Evolutionary conservation across 169 alveolate genomes (phyloP), one percentile per base, ranked within the genome.

Genomic region (Cryptosporidium tyzzeri): DNA sequence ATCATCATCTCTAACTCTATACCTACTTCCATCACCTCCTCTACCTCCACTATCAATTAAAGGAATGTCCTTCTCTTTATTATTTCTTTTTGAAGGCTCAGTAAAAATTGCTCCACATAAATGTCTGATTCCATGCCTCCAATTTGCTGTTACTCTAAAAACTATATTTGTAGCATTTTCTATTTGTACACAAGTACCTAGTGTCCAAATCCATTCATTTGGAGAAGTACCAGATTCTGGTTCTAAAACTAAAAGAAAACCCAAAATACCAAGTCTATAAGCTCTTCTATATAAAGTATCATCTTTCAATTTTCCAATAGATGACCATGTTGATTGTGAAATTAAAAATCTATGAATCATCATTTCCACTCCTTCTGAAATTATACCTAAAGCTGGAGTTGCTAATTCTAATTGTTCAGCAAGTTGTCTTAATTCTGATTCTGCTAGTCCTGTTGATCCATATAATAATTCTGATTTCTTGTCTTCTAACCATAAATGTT

Each of bases 201-300:
- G 29, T 39, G 89, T 80, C 89, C 89, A 80, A 23, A 80, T 80
- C 89, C 89, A 80, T 39, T 80, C 89, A 62, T 80, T 80, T 37
- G 89, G 67, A 44, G 21, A 33, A 59, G 67, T 45, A 9, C 89
- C 89, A n/a, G 89, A 65, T 45, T 80, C 89, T 59, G 89, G 89
- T n/a, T 80, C 89, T 48, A 80, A 48, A 18, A 80, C 89, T 23
- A 80, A 7, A 6, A 80, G 41, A 65, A 80, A 80, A 21, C 89
- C 89, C 18, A 80, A 26, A 37, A 44, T 80, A 6, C 80, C 89
- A n/a, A 80, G 37, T 9, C 89, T 37, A 35, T 80, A 80, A 6
- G 89, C 73, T 39, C 89, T 29, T 65, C 73, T 80, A 45, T 80
- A 65, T 31, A 80, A 18, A 6, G 89, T 80, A 14, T 80, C 89